phyloP scores from a whole-genome alignment of 2,329 filamentous ascomycete genomes.

The Aspergillus fumigatiaffinis region DNA sequence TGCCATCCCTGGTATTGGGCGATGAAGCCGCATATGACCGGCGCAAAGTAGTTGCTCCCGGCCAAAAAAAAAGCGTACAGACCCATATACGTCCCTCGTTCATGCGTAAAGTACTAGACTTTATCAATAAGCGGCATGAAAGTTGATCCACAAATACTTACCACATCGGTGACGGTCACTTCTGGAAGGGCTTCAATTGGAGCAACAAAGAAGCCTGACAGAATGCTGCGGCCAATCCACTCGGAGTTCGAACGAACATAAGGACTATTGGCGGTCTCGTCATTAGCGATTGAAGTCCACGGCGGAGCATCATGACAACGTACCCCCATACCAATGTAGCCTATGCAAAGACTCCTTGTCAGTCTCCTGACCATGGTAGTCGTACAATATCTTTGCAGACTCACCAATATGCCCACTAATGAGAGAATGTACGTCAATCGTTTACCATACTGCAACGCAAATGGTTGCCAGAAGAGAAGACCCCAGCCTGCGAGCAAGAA shows the following conservation, averaged over 20 bases:
- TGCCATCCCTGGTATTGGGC: conserved; percentile 44
- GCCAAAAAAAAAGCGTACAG: conserved; percentile 39
- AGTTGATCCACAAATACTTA: conserved; percentile 15
- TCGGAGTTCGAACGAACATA: conserved; percentile 32
- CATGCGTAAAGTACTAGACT: conserved; percentile 40
- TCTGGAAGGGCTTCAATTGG: conserved; percentile 42
- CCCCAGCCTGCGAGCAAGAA: conserved; percentile 46
- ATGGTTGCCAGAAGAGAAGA: conserved; percentile 46
- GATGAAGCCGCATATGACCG: conserved; percentile 47
- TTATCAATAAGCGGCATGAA: neutral
- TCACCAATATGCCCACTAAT: conserved; percentile 29
- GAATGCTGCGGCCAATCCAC: conserved; percentile 38
- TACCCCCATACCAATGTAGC: conserved; percentile 32
- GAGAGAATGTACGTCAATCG: conserved; percentile 34
- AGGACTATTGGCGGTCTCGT: conserved; percentile 18
- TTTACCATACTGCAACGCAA: conserved; percentile 44
- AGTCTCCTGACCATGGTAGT: neutral
- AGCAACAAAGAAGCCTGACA: conserved; percentile 38
- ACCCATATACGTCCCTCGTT: conserved; percentile 40
- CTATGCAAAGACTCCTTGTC: conserved; percentile 10
- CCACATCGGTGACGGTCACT: conserved; percentile 40
- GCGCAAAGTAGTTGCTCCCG: conserved; percentile 42
- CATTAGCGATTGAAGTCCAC: neutral
- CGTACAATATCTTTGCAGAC: neutral
- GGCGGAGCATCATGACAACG: conserved; percentile 1